Base-by-base conservation (phyloP, 73 alveolate species). In the Paramecium bursaria region DNA sequence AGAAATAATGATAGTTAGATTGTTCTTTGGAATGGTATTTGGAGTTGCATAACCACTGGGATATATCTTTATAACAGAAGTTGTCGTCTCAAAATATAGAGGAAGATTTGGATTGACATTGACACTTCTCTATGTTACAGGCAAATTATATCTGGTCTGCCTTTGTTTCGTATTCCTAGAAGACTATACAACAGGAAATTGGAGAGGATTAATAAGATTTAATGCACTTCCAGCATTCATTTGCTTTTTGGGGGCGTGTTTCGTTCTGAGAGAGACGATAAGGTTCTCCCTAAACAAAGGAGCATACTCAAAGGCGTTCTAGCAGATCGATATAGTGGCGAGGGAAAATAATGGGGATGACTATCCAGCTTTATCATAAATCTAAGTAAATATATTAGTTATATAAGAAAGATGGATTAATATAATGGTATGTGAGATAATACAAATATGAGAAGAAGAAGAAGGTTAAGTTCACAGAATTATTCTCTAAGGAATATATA, bases 181-280 rank as follows among this genome's bases (percentile, higher is more conserved):
- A 21, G 50, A 47, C 9, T 67, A 67, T 14, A 19, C 82, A 4
- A 39, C 82, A 35, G 82, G 82, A 6, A 67, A 67, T 67, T 67
- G 82, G 82, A 67, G 82, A 67, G 82, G 82, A 10, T 35, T 67
- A n/a, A 33, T 67, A 5, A 33, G 55, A 67, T 67, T 67, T 15
- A 67, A 67, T 67, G 31, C 30, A 2, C 6, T 67, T 6, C 82
- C 82, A 25, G 22, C 21, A n/a, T 15, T 47, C 10, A 11, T 15
- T 10, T 53, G 60, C 21, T 67, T 67, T 42, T 10, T 67, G 0
- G 10, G 33, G 7, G 27, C 76, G 6, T 35, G 33, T 11, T 67
- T 67, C 44, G 33, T 67, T 44, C 26, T 67, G 1, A 39, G 44
- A 14, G 82, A 67, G 44, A 33, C 82, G 0, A 27, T 42, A 3